Base-by-base conservation (phyloP, 768 basidiomycete genomes). In the Daedaleopsis nitida region DNA sequence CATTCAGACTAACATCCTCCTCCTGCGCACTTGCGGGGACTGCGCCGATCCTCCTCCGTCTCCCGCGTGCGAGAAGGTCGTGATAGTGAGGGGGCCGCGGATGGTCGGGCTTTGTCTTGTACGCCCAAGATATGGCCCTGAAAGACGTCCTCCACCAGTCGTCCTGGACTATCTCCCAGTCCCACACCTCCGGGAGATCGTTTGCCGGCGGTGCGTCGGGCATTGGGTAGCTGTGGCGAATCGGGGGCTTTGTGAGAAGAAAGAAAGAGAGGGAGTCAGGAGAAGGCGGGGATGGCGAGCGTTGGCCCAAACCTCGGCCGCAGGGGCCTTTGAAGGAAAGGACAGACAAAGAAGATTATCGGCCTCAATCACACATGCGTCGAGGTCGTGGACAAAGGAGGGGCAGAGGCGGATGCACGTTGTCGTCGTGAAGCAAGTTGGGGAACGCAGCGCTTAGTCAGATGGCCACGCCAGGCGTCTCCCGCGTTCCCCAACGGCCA, bases 121-220 rank as follows among this genome's bases (percentile, higher is more conserved):
- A 64, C 5, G 63, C 51, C 66, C 66, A 67, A 5, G 63, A 63
- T 44, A 67, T 57, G 23, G 55, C 39, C 32, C 49, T 43, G 52
- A 62, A 67, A 19, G 66, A 67, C 51, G 61, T 59, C 63, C 57
- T 63, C 66, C 63, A 67, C 61, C 63, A 60, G 39, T 65, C 66
- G 34, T 52, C 45, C 42, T 58, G 50, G n/a, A 58, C 66, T 14
- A 64, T 51, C 58, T 58, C 50, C 63, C 66, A 62, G 23, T 63
- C 57, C 32, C 39, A 37, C 23, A 53, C 59, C 55, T 63, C 57
- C 49, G 37, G 48, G 12, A 27, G 34, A 16, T 44, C 43, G 13
- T 62, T 48, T 2, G 43, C 17, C 19, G 45, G 50, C 23, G 10
- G 43, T 23, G 50, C 50, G 17, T 42, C 11, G 21, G 39, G 34